Conservation (phyloP, 75 land plant species). For the Larix kaempferi region DNA sequence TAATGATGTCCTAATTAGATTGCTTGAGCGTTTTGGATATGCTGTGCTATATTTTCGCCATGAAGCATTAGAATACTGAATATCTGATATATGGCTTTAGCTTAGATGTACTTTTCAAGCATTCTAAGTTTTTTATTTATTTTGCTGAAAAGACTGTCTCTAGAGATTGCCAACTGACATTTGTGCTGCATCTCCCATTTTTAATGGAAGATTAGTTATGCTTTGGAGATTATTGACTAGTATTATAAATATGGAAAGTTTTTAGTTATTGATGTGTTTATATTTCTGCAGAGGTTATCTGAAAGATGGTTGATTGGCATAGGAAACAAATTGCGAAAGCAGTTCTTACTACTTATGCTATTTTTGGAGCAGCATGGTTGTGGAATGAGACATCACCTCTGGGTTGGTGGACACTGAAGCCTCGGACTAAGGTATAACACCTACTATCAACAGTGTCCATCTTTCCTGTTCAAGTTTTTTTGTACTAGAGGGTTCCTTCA, state of each 20-base stretch:
- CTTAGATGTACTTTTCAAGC: too few relatives aligned
- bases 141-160: too few relatives aligned
- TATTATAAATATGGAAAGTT: background rate
- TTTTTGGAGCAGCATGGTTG: slow-evolving; percentile 58
- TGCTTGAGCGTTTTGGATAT: too few relatives aligned
- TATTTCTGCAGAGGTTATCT: background rate
- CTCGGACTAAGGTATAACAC: slow-evolving; percentile 45
- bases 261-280: background rate
- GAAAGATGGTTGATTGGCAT: background rate
- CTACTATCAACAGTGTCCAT: background rate
- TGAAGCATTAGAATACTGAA: too few relatives aligned
- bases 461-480: background rate
- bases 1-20: too few relatives aligned
- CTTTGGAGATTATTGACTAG: background rate
- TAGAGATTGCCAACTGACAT: too few relatives aligned
- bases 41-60: too few relatives aligned
- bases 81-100: too few relatives aligned
- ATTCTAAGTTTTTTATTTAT: too few relatives aligned
- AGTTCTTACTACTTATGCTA: slow-evolving; percentile 43
- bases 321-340: slow-evolving; percentile 71
- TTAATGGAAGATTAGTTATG: background rate
- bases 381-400: slow-evolving; percentile 85
- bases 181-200: too few relatives aligned
- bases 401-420: slow-evolving; percentile 79
- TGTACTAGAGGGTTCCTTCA: background rate